These are phyloP conservation scores for Aspergillus coremiiformis DNA, from an alignment of 495 filamentous ascomycete species.

Conservation along the genomic window DNA sequence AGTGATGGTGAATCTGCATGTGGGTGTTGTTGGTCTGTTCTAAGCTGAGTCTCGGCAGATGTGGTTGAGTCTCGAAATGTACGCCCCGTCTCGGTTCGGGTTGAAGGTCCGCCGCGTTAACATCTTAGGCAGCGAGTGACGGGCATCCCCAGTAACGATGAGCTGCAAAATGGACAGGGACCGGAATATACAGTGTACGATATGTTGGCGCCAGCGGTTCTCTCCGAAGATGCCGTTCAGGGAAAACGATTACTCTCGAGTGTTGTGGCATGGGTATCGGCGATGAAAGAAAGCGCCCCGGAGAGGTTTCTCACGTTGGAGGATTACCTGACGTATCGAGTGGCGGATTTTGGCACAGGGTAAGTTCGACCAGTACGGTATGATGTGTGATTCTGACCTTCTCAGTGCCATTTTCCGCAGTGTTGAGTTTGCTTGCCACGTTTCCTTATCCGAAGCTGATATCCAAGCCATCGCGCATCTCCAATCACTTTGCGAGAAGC, in stretches of 20 bases:
- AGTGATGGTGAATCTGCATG: constrained; percentile 7
- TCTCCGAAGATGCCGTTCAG: constrained; percentile 2
- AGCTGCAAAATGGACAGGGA: neutral
- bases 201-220: constrained; percentile 1
- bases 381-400: neutral
- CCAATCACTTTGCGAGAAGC: constrained; percentile 6
- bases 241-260: constrained; percentile 4
- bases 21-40: neutral
- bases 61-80: constrained; percentile 7
- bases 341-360: constrained; percentile 6
- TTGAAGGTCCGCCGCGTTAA: neutral
- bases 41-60: neutral
- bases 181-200: neutral
- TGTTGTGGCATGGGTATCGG: constrained; percentile 3
- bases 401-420: constrained; percentile 6
- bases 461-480: neutral
- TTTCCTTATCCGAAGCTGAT: neutral
- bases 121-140: neutral
- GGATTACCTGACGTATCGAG: constrained; percentile 5
- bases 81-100: neutral
- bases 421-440: constrained; percentile 3
- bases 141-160: neutral
- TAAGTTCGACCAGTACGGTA: neutral
- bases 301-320: neutral
- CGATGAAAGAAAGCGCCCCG: neutral